A percentile compares a stretch with the other conserved stretches of the same genome.
phyloP scores from a whole-genome alignment of 352 stramenopile genomes.

The Globisporangium mamillatum region DNA sequence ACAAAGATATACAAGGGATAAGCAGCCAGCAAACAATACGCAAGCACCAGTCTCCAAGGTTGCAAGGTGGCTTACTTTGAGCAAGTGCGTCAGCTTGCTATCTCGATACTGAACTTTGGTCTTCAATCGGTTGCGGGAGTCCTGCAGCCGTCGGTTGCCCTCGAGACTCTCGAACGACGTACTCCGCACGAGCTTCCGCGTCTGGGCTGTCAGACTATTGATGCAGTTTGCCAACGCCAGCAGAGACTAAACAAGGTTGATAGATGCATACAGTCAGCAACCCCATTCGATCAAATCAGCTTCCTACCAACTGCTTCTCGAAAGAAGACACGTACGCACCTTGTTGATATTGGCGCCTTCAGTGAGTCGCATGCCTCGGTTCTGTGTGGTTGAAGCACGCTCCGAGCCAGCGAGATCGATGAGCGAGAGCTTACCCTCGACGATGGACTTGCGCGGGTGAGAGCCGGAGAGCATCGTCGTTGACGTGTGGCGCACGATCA shows the following conservation, averaged over 20 bases:
- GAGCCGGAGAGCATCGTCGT: constrained; percentile 46
- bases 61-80: constrained; percentile 46
- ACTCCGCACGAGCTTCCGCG: constrained; percentile 25
- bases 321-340: constrained; percentile 13
- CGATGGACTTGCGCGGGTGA: constrained; percentile 46
- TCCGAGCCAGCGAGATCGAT: constrained; percentile 86
- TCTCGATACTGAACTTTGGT: constrained; percentile 82
- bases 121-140: constrained; percentile 22
- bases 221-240: constrained; percentile 88
- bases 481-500: constrained; percentile 57
- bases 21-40: background rate
- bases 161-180: constrained; percentile 32
- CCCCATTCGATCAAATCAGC: background rate
- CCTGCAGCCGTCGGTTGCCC: constrained; percentile 22
- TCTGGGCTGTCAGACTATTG: constrained; percentile 72
- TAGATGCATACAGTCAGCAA: background rate
- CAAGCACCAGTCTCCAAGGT: background rate
- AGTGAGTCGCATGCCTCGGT: constrained; percentile 51
- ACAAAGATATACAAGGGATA: background rate
- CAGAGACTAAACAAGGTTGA: constrained; percentile 36
- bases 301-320: background rate
- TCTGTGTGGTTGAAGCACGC: constrained; percentile 76
- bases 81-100: constrained; percentile 82
- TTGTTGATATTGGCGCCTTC: constrained; percentile 75
- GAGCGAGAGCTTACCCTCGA: constrained; percentile 77